A percentile compares a stretch with the other conserved stretches of the same genome.
phyloP scores from a whole-genome alignment of 768 basidiomycete species.

The Mycena sanguinolenta region DNA sequence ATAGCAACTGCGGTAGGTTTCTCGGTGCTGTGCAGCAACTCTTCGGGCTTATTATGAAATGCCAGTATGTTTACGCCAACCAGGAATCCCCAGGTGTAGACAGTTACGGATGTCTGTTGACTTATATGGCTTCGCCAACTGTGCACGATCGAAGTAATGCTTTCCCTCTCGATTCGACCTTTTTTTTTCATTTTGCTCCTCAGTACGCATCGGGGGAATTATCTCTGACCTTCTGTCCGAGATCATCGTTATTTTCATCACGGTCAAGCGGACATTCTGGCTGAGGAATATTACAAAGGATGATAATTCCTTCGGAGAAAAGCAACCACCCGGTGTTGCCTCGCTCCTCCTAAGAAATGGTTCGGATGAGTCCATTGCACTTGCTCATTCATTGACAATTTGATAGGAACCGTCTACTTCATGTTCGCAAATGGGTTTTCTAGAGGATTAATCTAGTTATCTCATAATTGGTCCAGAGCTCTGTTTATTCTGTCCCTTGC shows the following conservation, averaged over 20 bases:
- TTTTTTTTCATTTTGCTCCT: not conserved
- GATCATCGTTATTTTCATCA: constrained; percentile 46
- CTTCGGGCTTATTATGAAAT: not conserved
- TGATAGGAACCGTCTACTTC: constrained; percentile 45
- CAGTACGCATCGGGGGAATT: constrained; percentile 47
- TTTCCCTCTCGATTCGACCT: not conserved
- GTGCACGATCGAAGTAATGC: constrained; percentile 32
- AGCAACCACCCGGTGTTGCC: constrained; percentile 42
- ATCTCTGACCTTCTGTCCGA: constrained; percentile 47
- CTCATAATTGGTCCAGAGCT: constrained; percentile 29
- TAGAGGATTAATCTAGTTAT: not conserved
- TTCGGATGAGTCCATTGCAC: not conserved
- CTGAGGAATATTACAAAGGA: constrained; percentile 20
- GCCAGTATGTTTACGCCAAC: constrained; percentile 35
- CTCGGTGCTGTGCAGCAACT: not conserved
- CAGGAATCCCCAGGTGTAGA: constrained; percentile 29
- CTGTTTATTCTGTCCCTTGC: constrained; percentile 47
- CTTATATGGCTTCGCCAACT: constrained; percentile 31
- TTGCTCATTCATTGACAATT: not conserved
- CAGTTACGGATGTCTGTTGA: constrained; percentile 32
- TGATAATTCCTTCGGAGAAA: constrained; percentile 35
- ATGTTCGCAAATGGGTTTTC: constrained; percentile 32
- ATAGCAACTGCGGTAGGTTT: constrained; percentile 44
- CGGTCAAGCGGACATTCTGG: constrained; percentile 42
- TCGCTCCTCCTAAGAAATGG: constrained; percentile 44